Evolutionary conservation across 768 basidiomycete genomes (phyloP), one percentile per base, ranked within the genome.

Genomic region (Tricholoma terreum): DNA sequence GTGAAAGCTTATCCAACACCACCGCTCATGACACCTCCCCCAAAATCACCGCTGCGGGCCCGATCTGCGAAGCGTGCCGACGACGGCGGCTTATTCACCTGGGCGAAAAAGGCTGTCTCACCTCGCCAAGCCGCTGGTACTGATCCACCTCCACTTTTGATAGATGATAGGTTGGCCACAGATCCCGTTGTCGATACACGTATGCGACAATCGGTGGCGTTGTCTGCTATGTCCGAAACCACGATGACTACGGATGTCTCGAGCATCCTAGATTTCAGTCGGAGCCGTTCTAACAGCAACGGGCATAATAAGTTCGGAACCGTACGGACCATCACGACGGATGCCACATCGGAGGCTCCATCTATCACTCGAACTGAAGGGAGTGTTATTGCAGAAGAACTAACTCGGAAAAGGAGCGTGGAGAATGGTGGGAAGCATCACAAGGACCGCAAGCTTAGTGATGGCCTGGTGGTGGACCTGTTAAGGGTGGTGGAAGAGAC

Each of bases 321-420:
- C 10, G 84, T 92, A 59, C 79, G 89, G 64, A 92, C 91, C n/a
- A 76, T 86, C 58, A 90, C 85, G 31, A 93, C 92, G 30, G 90
- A 92, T 61, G 78, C 86, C 58, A 93, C 90, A 17, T 89, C 87
- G 38, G 90, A 90, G 63, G 73, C 76, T 12, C 85, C 86, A 5
- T 88, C 87, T 9, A 74, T 89, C 53, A 80, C 80, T 19, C 77
- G 79, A 33, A 77, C 85, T n/a, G 88, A 90, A 64, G 89, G 82
- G 14, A 85, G 77, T 61, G 69, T 72, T 33, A 75, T 86, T 53
- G 80, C 80, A 15, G 81, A 81, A 31, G 81, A 81, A 33, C 58
- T 85, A 54, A 63, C 69, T 19, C 75, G 79, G 56, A 79, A 77
- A 63, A 59, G 55, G 53, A 56, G 57, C 21, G 21, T 52, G 22